Evolutionary conservation across 352 stramenopile genomes (phyloP), one percentile per base, ranked within the genome.

Genomic region (Globisporangium nodosum): DNA sequence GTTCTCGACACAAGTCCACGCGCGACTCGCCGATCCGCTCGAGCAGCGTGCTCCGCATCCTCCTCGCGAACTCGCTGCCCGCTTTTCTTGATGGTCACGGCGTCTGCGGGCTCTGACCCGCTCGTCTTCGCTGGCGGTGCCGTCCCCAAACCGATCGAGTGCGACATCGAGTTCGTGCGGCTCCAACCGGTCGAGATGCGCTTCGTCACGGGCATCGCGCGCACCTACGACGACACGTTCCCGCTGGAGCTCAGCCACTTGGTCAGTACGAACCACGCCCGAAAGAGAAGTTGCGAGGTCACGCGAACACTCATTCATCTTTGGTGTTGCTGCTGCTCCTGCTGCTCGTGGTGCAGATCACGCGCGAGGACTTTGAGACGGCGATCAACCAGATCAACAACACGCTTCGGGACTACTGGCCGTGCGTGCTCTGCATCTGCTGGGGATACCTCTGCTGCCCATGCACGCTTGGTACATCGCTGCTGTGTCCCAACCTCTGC

Each of bases 361-460:
- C 78, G 45, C 65, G 82, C 31, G 62, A 73, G 24, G 78, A 91
- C 43, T 91, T 91, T 52, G 68, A 77, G 50, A 72, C 77, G 16
- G 81, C 81, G 35, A 86, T 91, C 65, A 88, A 89, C 65, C 77
- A 91, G 72, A 86, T 91, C 69, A 91, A 91, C 78, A 89, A 89
- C 70, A 91, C 81, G 30, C 71, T 91, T 59, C 74, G 82, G 62
- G 81, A 88, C 70, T 91, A 91, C 62, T 91, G 81, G 81, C 81
- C 81, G 37, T 89, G 81, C 60, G 68, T 78, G 40, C 85, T 89
- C 60, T 91, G 78, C 60, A 67, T 91, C 47, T 85, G 65, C 56
- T 87, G 68, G n/a, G 81, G 81, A 6, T 91, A 89, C 56, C 47
- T 63, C 21, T 88, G 74, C 62, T 89, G 77, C 31, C 69, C 75